phyloP scores from a whole-genome alignment of 2,329 filamentous ascomycete genomes.

The Fusarium concolor region DNA sequence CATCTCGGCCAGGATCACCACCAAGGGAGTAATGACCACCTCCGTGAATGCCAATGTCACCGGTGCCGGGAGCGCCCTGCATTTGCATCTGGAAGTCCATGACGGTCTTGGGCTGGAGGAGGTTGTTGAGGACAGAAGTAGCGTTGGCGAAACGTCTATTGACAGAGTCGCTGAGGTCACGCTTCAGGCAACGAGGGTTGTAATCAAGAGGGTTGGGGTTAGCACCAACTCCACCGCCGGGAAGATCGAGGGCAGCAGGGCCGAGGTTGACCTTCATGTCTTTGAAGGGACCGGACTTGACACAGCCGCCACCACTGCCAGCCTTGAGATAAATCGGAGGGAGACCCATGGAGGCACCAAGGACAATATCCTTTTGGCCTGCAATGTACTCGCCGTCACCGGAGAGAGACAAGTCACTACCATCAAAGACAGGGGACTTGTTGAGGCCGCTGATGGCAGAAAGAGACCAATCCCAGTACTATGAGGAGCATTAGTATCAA shows the following conservation, averaged over 20 bases:
- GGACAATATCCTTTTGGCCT: constrained; percentile 36
- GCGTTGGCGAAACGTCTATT: constrained; percentile 45
- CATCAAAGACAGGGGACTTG: constrained; percentile 61
- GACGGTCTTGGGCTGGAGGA: constrained; percentile 53
- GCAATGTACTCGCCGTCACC: constrained; percentile 56
- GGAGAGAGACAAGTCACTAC: constrained; percentile 58
- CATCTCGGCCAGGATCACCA: constrained; percentile 57
- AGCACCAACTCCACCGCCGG: constrained; percentile 40
- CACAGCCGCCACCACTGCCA: constrained; percentile 67
- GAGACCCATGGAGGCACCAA: constrained; percentile 45
- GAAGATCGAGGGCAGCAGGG: constrained; percentile 49
- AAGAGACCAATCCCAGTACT: constrained; percentile 62
- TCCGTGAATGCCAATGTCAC: constrained; percentile 51
- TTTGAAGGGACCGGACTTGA: constrained; percentile 62
- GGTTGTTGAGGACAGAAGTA: constrained; percentile 51
- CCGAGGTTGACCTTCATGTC: constrained; percentile 57
- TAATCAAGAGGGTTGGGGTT: constrained; percentile 48
- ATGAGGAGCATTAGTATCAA: constrained; percentile 3
- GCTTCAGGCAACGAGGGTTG: constrained; percentile 58
- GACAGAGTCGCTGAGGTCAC: constrained; percentile 49
- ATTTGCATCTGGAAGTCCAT: constrained; percentile 58
- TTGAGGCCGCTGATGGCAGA: constrained; percentile 51
- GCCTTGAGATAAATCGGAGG: constrained; percentile 53
- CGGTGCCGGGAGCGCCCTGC: constrained; percentile 52
- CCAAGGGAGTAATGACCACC: constrained; percentile 55